Evolutionary conservation across 1,284 basidiomycete genomes (phyloP), one percentile per base, ranked within the genome.

Genomic region (Marasmius tenuissimus): DNA sequence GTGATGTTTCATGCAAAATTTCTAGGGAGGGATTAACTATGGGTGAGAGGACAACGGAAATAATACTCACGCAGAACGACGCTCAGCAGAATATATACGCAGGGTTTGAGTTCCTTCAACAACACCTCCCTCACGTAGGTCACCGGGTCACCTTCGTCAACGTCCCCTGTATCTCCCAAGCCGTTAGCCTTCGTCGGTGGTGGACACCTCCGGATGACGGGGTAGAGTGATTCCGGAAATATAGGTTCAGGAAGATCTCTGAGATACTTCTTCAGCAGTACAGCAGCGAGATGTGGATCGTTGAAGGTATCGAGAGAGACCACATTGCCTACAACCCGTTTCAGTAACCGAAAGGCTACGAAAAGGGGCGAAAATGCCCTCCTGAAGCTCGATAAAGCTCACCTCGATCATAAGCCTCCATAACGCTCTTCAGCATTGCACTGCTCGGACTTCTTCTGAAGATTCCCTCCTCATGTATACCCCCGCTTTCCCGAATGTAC

Each of bases 401-500:
- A 83, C 91, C 92, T 73, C 92, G 78, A 68, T 93, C 89, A 69
- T 94, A 95, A 3, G 92, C 92, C 48, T 91, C 88, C 68, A 89
- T 85, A 4, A 88, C 91, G 60, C 91, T 86, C 63, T 81, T 85
- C 38, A 94, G 78, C 66, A 93, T 72, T 0, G 80, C 82, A 8
- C 89, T 89, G 56, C 82, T 86, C 0, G 93, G 90, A 10, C 89
- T 92, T 40, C 91, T 81, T 60, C 93, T 81, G 73, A 95, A 95
- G 1, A 95, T 75, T 0, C 93, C 93, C 65, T 93, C 91, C 27
- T 92, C 86, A 40, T 85, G 76, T 71, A 93, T 67, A 27, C 27
- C 27, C 18, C 87, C 89, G 60, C 80, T 81, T 47, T 85, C 84
- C 33, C 89, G 80, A 16, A 95, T 73, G 67, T 85, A 92, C 62